Conservation (phyloP, 345 rosid species). For the Syzygium grande region DNA sequence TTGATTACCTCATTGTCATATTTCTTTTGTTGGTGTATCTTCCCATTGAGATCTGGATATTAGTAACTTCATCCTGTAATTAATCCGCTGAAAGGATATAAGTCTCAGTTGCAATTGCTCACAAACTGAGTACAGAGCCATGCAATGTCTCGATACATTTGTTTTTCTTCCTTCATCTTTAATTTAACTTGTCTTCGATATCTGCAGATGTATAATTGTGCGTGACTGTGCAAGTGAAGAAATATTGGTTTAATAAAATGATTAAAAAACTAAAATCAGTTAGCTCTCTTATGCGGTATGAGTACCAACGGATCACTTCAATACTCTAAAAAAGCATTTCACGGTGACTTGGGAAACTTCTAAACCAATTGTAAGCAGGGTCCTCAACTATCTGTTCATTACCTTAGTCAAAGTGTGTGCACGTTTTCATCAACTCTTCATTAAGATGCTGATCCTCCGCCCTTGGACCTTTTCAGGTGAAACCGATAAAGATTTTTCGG, state of each 20-base stretch:
- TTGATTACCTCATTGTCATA: background rate
- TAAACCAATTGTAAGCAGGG: background rate
- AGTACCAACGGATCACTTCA: background rate
- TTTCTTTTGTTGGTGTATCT: background rate
- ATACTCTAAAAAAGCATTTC: background rate
- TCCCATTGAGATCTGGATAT: background rate
- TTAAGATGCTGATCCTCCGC: background rate
- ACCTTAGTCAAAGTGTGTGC: background rate
- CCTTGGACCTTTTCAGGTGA: constrained; percentile 50
- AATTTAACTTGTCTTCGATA: background rate
- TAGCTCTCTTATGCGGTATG: background rate
- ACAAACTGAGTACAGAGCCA: background rate
- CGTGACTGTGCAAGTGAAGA: background rate
- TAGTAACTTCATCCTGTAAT: background rate
- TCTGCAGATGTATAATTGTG: background rate
- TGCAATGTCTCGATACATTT: background rate
- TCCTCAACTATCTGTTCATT: background rate
- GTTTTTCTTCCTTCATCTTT: background rate
- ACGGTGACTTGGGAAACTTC: background rate
- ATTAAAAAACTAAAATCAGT: background rate
- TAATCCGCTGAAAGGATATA: background rate
- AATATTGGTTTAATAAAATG: background rate
- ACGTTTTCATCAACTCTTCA: background rate
- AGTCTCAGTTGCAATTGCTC: background rate
- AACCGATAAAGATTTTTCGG: constrained; percentile 78